Conservation (phyloP, 164 flowering plant species). For the Nymphaea colorata region DNA sequence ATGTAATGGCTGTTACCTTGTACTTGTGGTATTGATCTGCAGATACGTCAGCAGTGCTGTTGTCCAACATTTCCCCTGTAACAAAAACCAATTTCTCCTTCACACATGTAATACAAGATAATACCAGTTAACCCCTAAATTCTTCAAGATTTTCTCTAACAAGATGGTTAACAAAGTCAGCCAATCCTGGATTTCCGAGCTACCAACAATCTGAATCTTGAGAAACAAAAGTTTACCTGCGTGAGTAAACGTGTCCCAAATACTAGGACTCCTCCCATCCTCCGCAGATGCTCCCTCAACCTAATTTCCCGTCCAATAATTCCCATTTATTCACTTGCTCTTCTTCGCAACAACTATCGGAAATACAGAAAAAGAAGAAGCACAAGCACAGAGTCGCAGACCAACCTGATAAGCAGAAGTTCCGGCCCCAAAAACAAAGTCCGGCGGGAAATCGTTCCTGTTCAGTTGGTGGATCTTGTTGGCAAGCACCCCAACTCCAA, state of each 20-base stretch:
- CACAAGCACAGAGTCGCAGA: not conserved
- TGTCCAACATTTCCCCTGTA: conserved; percentile 2
- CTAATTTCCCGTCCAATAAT: not conserved
- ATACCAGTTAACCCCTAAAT: too few species aligned
- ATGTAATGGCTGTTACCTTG: conserved; percentile 3
- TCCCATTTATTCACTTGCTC: not conserved
- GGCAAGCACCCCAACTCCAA: not conserved
- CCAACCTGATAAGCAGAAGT: conserved; percentile 6
- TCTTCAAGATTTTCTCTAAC: too few species aligned
- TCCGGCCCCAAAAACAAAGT: conserved; percentile 9
- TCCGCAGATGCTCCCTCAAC: conserved; percentile 10
- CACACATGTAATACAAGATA: too few species aligned
- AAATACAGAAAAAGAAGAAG: not conserved
- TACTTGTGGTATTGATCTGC: conserved; percentile 10
- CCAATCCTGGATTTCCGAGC: not conserved
- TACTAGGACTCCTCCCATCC: conserved; percentile 8
- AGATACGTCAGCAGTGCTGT: conserved; percentile 5
- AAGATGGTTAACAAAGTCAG: too few species aligned
- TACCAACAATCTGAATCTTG: not conserved
- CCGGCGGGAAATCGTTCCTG: conserved; percentile 3
- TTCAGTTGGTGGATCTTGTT: not conserved
- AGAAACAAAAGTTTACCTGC: conserved; percentile 1
- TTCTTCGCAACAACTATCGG: not conserved
- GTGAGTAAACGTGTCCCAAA: conserved; percentile 7
- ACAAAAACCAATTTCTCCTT: too few species aligned